Evolutionary conservation across 345 rosid species (phyloP), one percentile per base, ranked within the genome.

Genomic region (Dovyalis caffra): DNA sequence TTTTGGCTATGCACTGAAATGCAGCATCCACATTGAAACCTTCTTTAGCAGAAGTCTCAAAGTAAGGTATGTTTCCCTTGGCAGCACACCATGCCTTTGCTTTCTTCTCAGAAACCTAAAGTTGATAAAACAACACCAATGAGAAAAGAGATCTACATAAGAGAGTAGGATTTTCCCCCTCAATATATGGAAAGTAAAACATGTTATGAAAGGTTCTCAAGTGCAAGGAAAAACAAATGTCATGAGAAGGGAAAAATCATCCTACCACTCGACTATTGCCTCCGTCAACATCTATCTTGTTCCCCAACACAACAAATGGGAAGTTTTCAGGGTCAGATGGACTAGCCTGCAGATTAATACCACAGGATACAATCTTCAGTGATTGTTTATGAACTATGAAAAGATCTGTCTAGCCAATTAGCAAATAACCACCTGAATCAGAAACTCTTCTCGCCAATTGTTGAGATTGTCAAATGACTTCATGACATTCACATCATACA

Each of bases 61-160:
- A 94, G 78, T 94, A 92, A 57, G 97, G 95, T 65, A 94, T 92
- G 83, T 88, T 92, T 67, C 96, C 96, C 83, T 88, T 94, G 10
- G 97, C 89, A 20, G 97, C 94, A 85, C 97, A 92, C 96, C 98
- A 92, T 38, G 97, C 96, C 85, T 90, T 92, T 0, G 93, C 96
- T 77, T 92, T 94, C 77, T 94, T 94, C 90, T 92, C 96, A 34
- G 94, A 92, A 43, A 92, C 97, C 98, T 94, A 64, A 37, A 78
- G 35, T 33, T 43, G 72, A 74, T 37, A n/a, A 64, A 51, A 47
- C 5, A 32, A 21, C 3, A 4, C 47, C 18, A 34, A 38, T 67
- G 2, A 32, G 29, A 20, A 62, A 38, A 40, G 5, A 35, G 57
- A 6, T 33, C 18, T 53, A 56, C 51, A 71, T n/a, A 28, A 14